Evolutionary conservation across 345 rosid genomes (phyloP).

Genomic region (Hibiscus tridactylites): DNA sequence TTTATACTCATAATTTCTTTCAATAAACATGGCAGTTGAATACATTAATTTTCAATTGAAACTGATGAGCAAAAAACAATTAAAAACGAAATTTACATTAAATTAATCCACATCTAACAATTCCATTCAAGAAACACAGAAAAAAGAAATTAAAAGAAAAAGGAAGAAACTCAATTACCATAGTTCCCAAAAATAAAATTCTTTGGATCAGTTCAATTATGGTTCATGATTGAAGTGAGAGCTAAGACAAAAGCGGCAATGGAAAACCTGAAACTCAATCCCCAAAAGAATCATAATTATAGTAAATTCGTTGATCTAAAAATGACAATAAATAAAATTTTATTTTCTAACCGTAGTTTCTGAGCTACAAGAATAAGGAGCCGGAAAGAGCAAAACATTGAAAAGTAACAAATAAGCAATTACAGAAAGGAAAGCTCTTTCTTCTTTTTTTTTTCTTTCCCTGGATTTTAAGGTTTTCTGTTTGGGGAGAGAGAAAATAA

Average conservation of each 20-base stretch:
- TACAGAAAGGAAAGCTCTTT: background rate
- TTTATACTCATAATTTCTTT: too few relatives aligned
- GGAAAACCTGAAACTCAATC: constrained; percentile 29
- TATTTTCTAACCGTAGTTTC: constrained; percentile 24
- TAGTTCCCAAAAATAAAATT: background rate
- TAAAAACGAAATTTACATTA: background rate
- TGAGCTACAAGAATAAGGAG: constrained; percentile 22
- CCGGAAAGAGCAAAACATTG: constrained; percentile 37
- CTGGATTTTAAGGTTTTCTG: background rate
- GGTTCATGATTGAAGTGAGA: constrained; percentile 29
- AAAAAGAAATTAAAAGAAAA: too few relatives aligned
- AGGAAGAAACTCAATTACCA: background rate
- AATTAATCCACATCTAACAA: background rate
- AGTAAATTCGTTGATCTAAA: constrained; percentile 5
- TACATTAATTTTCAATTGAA: too few relatives aligned
- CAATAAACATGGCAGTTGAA: too few relatives aligned
- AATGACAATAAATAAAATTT: background rate
- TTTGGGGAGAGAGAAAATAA: constrained; percentile 4
- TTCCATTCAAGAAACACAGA: background rate
- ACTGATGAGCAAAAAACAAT: too few relatives aligned
- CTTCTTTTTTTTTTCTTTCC: background rate
- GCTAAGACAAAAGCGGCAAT: constrained; percentile 22
- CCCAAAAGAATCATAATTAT: background rate
- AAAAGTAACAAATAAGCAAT: background rate
- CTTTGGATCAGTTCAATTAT: constrained; percentile 9